phyloP scores from a whole-genome alignment of 306 rosid species.

The Phaseolus lunatus region DNA sequence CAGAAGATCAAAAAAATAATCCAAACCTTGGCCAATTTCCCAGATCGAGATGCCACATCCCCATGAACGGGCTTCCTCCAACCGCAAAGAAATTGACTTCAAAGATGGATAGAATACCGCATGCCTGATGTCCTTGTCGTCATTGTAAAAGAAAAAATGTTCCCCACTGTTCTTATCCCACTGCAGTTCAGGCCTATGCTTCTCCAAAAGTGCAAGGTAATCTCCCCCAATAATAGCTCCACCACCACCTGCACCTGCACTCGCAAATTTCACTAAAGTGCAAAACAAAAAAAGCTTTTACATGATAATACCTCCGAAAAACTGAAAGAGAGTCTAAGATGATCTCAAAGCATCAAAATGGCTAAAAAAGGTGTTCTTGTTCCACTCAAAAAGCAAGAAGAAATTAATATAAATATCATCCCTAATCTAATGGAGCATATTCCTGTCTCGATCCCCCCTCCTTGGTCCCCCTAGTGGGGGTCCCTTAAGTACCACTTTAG shows the following conservation, averaged over 20 bases:
- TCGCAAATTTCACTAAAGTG: conserved; percentile 25
- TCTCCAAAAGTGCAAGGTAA: conserved; percentile 77
- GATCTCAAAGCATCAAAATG: neutral
- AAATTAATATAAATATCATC: neutral
- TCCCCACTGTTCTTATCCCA: conserved; percentile 91
- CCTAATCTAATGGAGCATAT: neutral
- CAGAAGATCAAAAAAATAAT: conserved; percentile 83
- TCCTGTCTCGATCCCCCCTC: neutral
- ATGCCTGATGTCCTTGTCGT: conserved; percentile 60
- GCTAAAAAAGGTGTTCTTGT: conserved; percentile 8
- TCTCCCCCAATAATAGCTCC: conserved; percentile 86
- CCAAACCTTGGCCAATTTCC: conserved; percentile 99
- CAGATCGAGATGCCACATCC: conserved; percentile 93
- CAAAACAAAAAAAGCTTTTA: conserved; percentile 12
- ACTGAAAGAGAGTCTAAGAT: neutral
- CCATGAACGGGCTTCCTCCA: conserved; percentile 86
- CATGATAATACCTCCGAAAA: conserved; percentile 1
- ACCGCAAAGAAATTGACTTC: conserved; percentile 77
- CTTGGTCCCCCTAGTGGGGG: neutral
- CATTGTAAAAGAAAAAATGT: conserved; percentile 74
- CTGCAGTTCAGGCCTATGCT: conserved; percentile 72
- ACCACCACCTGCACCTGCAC: conserved; percentile 63
- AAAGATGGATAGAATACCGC: conserved; percentile 90
- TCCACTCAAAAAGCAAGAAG: conserved; percentile 11
- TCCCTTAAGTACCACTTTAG: neutral